A percentile compares a stretch with the other conserved stretches of the same genome.
phyloP scores from a whole-genome alignment of 179 eudicot genomes.

The Gypsophila paniculata region DNA sequence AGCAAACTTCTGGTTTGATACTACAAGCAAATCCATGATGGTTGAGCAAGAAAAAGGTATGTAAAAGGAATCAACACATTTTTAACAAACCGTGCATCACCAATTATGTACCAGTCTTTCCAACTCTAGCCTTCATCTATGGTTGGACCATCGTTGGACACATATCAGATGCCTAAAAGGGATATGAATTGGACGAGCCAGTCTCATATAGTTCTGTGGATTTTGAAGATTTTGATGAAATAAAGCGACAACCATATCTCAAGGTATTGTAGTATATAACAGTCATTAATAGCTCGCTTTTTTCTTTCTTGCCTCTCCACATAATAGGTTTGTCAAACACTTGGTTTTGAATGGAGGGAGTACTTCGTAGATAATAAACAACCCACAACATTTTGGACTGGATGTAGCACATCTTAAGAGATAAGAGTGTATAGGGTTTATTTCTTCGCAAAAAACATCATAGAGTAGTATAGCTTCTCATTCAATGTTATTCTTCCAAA shows the following conservation, averaged over 20 bases:
- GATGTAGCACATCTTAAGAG: not conserved
- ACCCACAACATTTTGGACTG: not conserved
- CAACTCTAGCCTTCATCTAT: not conserved
- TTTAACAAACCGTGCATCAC: not conserved
- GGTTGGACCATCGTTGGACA: not conserved
- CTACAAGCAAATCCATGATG: not conserved
- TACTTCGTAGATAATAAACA: no score
- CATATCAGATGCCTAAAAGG: not conserved
- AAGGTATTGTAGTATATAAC: not conserved
- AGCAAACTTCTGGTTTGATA: slow-evolving; percentile 5
- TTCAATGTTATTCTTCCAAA: not conserved
- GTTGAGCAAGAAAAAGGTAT: not conserved
- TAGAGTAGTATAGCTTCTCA: not conserved
- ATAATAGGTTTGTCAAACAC: not conserved
- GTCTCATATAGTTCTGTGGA: not conserved
- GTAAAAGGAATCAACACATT: not conserved
- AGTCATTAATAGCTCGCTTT: not conserved
- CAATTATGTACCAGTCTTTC: not conserved
- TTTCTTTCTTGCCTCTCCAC: not conserved
- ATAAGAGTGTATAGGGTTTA: no score
- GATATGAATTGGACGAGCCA: not conserved
- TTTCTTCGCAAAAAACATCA: no score
- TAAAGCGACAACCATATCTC: not conserved
- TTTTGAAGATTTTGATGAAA: not conserved
- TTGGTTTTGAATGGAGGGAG: no score